Conservation (phyloP, 148 eudicot species). For the Fagopyrum esculentum region DNA sequence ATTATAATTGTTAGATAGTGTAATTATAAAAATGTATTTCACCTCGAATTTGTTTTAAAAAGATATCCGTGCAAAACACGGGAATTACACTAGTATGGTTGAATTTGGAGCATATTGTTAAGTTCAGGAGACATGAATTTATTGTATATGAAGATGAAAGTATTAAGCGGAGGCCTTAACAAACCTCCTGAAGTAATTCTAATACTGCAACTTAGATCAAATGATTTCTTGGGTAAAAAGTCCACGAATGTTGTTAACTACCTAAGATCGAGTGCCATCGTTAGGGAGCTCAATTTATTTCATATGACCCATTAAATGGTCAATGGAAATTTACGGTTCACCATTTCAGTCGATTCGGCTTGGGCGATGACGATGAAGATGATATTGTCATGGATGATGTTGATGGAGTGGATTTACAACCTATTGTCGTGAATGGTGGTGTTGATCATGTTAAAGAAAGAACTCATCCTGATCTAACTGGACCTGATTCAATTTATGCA, state of each 20-base stretch:
- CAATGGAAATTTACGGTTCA: slow-evolving; percentile 83
- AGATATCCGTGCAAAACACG: too few species aligned
- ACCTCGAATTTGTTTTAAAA: too few species aligned
- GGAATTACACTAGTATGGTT: slow-evolving; percentile 26
- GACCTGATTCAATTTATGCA: slow-evolving; percentile 16
- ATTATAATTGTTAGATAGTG: too few species aligned
- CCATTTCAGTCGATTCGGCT: slow-evolving; percentile 95
- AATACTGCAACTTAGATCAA: slow-evolving; percentile 29
- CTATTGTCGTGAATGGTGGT: slow-evolving; percentile 33
- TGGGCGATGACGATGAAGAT: slow-evolving; percentile 82
- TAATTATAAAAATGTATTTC: too few species aligned
- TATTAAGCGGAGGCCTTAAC: slow-evolving; percentile 67
- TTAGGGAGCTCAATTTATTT: slow-evolving; percentile 75
- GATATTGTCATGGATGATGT: slow-evolving; percentile 68
- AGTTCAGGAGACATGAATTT: slow-evolving; percentile 63
- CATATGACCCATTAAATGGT: slow-evolving; percentile 48
- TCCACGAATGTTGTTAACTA: slow-evolving; percentile 37
- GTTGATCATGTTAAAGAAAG: slow-evolving; percentile 39
- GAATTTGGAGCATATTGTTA: slow-evolving; percentile 62
- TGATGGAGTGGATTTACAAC: slow-evolving; percentile 36
- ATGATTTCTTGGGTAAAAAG: slow-evolving; percentile 19
- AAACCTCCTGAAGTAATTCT: slow-evolving; percentile 83
- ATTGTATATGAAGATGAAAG: slow-evolving; percentile 76
- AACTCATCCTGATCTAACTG: slow-evolving; percentile 30
- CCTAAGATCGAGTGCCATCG: slow-evolving; percentile 52